A percentile compares a stretch with the other conserved stretches of the same genome.
Conservation (phyloP, 768 basidiomycete species). For the Kwoniella bestiolae region DNA sequence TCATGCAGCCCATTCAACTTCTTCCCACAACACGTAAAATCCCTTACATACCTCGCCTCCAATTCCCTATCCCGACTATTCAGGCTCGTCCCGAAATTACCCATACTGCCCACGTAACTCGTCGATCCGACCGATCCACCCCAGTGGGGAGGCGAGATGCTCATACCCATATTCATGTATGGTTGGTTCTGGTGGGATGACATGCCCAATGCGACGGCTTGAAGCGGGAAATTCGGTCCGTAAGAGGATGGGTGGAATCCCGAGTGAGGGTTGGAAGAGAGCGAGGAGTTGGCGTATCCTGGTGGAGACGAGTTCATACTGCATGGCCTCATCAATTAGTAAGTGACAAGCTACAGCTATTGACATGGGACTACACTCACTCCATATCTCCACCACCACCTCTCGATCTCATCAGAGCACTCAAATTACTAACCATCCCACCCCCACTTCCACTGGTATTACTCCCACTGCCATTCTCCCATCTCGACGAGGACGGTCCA, state of each 20-base stretch:
- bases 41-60: constrained; percentile 53
- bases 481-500: constrained; percentile 3
- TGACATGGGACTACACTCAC: constrained; percentile 6
- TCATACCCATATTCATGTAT: constrained; percentile 37
- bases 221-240: constrained; percentile 27
- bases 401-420: constrained; percentile 29
- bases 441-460: constrained; percentile 13
- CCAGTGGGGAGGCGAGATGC: constrained; percentile 46
- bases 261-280: constrained; percentile 31
- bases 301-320: constrained; percentile 15
- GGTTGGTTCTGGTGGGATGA: constrained; percentile 11
- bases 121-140: constrained; percentile 24
- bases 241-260: constrained; percentile 32
- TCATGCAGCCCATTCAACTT: constrained; percentile 55
- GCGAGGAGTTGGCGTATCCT: constrained; percentile 16
- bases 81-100: constrained; percentile 34
- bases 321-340: background rate
- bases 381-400: constrained; percentile 9
- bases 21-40: constrained; percentile 55
- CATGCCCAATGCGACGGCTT: constrained; percentile 23
- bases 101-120: constrained; percentile 43
- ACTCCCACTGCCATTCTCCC: constrained; percentile 14
- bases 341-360: background rate
- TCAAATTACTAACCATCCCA: constrained; percentile 23
- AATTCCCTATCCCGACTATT: constrained; percentile 47